Percentiles rank a stretch among this genome's conserved stretches.
phyloP scores from a whole-genome alignment of 805 yeast species.

The Metschnikowia sp. region DNA sequence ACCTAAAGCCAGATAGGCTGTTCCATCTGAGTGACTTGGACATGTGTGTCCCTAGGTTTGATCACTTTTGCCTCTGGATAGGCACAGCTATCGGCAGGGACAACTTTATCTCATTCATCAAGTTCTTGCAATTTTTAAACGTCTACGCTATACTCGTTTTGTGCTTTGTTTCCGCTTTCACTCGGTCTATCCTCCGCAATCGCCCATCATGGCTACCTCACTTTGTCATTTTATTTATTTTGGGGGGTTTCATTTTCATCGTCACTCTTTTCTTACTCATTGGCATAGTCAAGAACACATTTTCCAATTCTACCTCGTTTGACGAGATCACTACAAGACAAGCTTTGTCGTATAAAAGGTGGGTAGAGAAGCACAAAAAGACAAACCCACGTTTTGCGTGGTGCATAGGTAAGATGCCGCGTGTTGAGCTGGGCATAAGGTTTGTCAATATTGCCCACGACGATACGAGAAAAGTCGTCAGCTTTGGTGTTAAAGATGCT shows the following conservation, averaged over 20 bases:
- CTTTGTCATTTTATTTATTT: constrained; percentile 44
- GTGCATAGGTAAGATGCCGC: constrained; percentile 18
- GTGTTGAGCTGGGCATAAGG: constrained; percentile 33
- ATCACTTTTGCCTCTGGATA: constrained; percentile 80
- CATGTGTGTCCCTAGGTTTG: constrained; percentile 69
- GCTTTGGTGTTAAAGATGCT: constrained; percentile 25
- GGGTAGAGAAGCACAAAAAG: constrained; percentile 13
- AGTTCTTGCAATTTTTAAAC: constrained; percentile 42
- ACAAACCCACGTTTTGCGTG: constrained; percentile 1
- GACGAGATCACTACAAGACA: constrained; percentile 47
- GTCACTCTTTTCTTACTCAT: constrained; percentile 42
- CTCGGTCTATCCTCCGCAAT: constrained; percentile 20
- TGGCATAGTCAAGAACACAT: constrained; percentile 45
- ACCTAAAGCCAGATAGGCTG: constrained; percentile 62
- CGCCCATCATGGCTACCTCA: constrained; percentile 40
- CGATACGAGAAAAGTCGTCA: constrained; percentile 36
- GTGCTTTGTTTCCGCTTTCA: constrained; percentile 22
- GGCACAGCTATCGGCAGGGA: constrained; percentile 67
- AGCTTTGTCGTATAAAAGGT: constrained; percentile 29
- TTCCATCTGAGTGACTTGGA: constrained; percentile 62
- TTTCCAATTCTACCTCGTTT: constrained; percentile 51
- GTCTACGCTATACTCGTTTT: constrained; percentile 31
- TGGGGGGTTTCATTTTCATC: constrained; percentile 43
- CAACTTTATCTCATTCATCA: constrained; percentile 61
- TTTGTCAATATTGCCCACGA: constrained; percentile 41